Evolutionary conservation across 2,329 filamentous ascomycete genomes (phyloP).

Genomic region (Stemphylium vesicarium): DNA sequence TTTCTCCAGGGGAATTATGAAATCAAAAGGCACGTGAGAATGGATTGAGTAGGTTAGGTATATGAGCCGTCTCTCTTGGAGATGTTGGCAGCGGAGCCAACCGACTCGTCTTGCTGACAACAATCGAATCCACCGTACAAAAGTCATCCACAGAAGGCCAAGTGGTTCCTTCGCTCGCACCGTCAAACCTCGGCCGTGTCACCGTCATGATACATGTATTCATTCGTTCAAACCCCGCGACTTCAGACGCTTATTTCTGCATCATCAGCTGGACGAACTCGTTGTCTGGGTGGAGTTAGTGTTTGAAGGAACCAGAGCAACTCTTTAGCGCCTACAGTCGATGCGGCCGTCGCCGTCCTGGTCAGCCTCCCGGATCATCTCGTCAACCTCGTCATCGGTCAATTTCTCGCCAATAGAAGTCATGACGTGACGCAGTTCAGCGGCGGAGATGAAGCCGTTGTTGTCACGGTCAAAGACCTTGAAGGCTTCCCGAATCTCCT

Average conservation of each 20-base stretch:
- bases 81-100: slow-evolving; percentile 6
- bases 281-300: slow-evolving; percentile 53
- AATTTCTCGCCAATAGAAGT: slow-evolving; percentile 69
- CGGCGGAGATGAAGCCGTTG: slow-evolving; percentile 69
- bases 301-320: neutral
- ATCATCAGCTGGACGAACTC: slow-evolving; percentile 64
- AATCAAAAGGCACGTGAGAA: slow-evolving; percentile 12
- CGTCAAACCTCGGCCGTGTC: slow-evolving; percentile 35
- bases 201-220: slow-evolving; percentile 40
- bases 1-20: neutral
- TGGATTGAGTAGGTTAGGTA: slow-evolving; percentile 16
- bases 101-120: slow-evolving; percentile 10
- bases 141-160: slow-evolving; percentile 12
- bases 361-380: slow-evolving; percentile 71
- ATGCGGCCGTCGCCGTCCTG: slow-evolving; percentile 69
- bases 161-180: slow-evolving; percentile 30
- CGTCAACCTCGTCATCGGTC: slow-evolving; percentile 67
- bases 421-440: slow-evolving; percentile 69
- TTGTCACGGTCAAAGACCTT: slow-evolving; percentile 71
- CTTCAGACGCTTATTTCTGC: slow-evolving; percentile 55
- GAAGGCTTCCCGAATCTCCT: slow-evolving; percentile 70
- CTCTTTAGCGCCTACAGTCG: slow-evolving; percentile 59
- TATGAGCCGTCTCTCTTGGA: slow-evolving; percentile 10
- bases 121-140: slow-evolving; percentile 11
- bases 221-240: slow-evolving; percentile 34